These are phyloP conservation scores for Trichoderma pleuroti DNA, from an alignment of 2,329 filamentous ascomycete genomes.

Conservation along the genomic window DNA sequence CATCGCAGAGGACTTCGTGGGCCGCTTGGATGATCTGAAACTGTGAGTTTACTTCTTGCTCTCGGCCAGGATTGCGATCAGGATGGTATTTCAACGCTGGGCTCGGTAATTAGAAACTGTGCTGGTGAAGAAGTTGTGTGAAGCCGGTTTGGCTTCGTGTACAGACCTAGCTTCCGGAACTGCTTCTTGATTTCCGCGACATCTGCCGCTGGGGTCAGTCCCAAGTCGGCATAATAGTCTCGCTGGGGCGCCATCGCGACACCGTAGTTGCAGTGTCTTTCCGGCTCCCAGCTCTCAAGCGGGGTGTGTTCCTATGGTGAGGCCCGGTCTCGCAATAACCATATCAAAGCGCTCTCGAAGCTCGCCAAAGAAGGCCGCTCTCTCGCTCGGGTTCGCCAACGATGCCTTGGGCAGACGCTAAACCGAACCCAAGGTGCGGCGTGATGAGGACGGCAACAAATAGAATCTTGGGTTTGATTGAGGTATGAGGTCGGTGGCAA, in stretches of 20 bases:
- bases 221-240: conserved; percentile 85
- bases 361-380: background rate
- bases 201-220: conserved; percentile 64
- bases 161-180: conserved; percentile 74
- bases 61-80: conserved; percentile 80
- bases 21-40: conserved; percentile 86
- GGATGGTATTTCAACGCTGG: conserved; percentile 81
- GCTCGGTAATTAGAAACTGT: background rate
- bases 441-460: background rate
- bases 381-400: background rate
- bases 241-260: conserved; percentile 44
- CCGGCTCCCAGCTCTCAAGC: background rate
- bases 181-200: conserved; percentile 78
- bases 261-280: background rate
- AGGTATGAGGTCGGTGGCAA: background rate
- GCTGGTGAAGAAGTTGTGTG: background rate
- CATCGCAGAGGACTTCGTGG: conserved; percentile 66
- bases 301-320: background rate
- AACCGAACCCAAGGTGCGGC: background rate
- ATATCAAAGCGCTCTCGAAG: conserved; percentile 17
- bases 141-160: background rate
- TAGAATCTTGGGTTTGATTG: background rate
- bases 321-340: conserved; percentile 13
- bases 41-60: conserved; percentile 73
- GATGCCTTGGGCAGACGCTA: background rate